Evolutionary conservation across 306 rosid genomes (phyloP).

Genomic region (Sesbania bispinosa): DNA sequence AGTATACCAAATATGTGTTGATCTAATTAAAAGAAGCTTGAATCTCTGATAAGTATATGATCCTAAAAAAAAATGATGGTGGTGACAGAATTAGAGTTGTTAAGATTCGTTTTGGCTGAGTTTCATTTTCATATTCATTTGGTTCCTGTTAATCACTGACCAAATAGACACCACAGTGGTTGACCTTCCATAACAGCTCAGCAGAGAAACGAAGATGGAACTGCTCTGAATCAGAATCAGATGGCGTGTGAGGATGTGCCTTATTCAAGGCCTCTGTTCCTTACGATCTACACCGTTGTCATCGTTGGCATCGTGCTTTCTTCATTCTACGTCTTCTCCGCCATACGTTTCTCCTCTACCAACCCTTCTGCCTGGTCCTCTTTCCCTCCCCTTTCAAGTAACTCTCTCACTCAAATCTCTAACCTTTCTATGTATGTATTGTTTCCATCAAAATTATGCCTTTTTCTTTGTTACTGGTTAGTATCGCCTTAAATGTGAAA

Average conservation of each 20-base stretch:
- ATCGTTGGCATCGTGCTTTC: constrained; percentile 61
- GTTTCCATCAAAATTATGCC: neutral
- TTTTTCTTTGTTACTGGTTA: constrained; percentile 13
- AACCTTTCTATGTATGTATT: neutral
- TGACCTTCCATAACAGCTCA: neutral
- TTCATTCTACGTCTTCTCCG: constrained; percentile 67
- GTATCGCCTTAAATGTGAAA: constrained; percentile 5
- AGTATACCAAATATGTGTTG: no score
- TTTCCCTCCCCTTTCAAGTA: constrained; percentile 41
- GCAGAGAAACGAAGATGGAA: neutral
- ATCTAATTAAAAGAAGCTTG: no score
- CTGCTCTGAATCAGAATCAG: neutral
- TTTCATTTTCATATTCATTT: constrained; percentile 1
- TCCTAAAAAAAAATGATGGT: no score
- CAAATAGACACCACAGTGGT: neutral
- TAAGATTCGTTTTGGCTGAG: neutral
- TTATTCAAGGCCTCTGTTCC: constrained; percentile 65
- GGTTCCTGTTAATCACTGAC: neutral
- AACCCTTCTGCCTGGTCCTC: constrained; percentile 38
- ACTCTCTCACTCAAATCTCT: constrained; percentile 6
- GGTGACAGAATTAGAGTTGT: neutral
- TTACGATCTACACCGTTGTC: constrained; percentile 59
- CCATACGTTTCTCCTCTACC: constrained; percentile 47
- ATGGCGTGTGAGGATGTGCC: constrained; percentile 49
- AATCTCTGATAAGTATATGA: no score